Conservation (phyloP, 2,329 filamentous ascomycete species). For the Cephalotrichum gorgonifer region DNA sequence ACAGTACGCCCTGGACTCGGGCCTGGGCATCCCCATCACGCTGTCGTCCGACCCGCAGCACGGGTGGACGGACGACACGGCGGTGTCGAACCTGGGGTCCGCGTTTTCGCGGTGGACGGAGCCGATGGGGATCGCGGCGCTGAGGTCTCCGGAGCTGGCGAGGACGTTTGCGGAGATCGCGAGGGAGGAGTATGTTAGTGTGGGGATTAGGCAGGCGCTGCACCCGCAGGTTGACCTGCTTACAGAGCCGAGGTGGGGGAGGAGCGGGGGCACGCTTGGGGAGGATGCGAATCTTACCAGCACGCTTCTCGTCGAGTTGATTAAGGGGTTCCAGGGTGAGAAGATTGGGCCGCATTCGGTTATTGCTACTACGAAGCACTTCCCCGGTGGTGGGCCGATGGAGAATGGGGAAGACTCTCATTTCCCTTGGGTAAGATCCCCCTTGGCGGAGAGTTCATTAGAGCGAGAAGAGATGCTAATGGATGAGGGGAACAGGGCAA, state of each 20-base stretch:
- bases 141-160: constrained; percentile 31
- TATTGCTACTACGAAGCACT: constrained; percentile 41
- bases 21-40: constrained; percentile 37
- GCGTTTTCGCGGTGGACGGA: constrained; percentile 41
- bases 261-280: constrained; percentile 33
- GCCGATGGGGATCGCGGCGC: constrained; percentile 35
- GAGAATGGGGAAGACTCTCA: constrained; percentile 41
- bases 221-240: constrained; percentile 40
- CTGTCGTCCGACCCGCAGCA: constrained; percentile 37
- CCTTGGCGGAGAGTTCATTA: constrained; percentile 11
- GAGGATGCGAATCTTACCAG: constrained; percentile 33
- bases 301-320: constrained; percentile 28
- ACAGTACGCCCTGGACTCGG: constrained; percentile 27
- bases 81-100: constrained; percentile 29
- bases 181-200: constrained; percentile 31
- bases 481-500: constrained; percentile 29
- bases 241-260: constrained; percentile 40
- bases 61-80: constrained; percentile 29
- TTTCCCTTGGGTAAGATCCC: constrained; percentile 19
- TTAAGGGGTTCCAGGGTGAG: constrained; percentile 35
- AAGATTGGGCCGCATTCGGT: constrained; percentile 31
- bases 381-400: constrained; percentile 38
- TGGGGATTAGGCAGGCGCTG: constrained; percentile 32
- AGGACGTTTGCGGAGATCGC: constrained; percentile 36
- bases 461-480: background rate